A percentile compares a stretch with the other conserved stretches of the same genome.
These are phyloP conservation scores for Fistulina hepatica DNA, from an alignment of 1,284 basidiomycete species.

Conservation along the genomic window DNA sequence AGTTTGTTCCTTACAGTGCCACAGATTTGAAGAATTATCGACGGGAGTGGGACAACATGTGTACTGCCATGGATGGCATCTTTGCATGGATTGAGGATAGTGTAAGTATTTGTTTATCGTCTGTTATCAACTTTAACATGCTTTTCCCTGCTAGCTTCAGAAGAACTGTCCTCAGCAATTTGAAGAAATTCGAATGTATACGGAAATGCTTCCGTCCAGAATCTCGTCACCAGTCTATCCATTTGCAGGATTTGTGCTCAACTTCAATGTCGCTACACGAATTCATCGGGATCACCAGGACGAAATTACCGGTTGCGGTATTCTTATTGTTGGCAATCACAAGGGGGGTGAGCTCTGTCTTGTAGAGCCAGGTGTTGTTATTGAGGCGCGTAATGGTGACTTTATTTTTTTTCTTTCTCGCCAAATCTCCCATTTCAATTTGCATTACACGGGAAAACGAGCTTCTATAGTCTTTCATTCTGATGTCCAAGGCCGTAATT, in stretches of 20 bases:
- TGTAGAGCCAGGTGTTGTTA: slow-evolving; percentile 17
- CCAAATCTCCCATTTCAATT: slow-evolving; percentile 18
- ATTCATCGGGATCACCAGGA: slow-evolving; percentile 18
- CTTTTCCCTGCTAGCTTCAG: too few species aligned
- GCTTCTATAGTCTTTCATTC: slow-evolving; percentile 18
- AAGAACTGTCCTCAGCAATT: background rate
- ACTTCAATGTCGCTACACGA: slow-evolving; percentile 16
- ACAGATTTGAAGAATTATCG: background rate
- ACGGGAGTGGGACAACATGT: background rate
- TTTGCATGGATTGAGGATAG: background rate
- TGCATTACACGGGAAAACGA: slow-evolving; percentile 14
- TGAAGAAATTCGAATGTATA: background rate
- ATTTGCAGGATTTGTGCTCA: slow-evolving; percentile 19
- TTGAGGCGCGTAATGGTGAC: slow-evolving; percentile 13
- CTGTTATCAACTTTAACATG: background rate
- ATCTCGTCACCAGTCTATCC: slow-evolving; percentile 14
- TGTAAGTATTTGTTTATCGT: background rate
- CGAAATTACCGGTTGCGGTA: slow-evolving; percentile 14
- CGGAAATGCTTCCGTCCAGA: background rate
- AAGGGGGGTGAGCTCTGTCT: slow-evolving; percentile 18
- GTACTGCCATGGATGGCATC: background rate
- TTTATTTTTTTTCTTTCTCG: slow-evolving; percentile 15
- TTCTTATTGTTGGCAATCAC: slow-evolving; percentile 14
- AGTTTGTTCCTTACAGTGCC: background rate
- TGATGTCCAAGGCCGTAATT: slow-evolving; percentile 4